A percentile compares a stretch with the other conserved stretches of the same genome.
phyloP scores from a whole-genome alignment of 495 filamentous ascomycete species.

The Penicillium pulvis region DNA sequence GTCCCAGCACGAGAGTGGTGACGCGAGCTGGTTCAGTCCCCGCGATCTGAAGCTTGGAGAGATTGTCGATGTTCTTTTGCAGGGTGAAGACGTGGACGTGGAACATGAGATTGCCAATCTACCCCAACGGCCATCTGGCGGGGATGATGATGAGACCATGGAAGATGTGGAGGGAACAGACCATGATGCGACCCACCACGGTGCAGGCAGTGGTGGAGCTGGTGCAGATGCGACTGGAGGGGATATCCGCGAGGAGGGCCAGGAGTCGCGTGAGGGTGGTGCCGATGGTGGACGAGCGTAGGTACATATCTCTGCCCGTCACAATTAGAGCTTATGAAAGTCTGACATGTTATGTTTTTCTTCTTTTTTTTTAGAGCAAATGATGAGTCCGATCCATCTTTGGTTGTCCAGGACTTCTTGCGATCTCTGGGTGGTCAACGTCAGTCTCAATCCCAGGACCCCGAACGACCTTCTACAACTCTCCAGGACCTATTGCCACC shows the following conservation, averaged over 20 bases:
- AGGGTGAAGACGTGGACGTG: conserved; percentile 89
- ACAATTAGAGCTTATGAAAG: conserved; percentile 7
- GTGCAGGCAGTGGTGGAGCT: conserved; percentile 72
- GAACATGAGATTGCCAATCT: conserved; percentile 70
- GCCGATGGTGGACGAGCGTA: conserved; percentile 99
- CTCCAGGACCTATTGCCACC: conserved; percentile 84
- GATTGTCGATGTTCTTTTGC: conserved; percentile 79
- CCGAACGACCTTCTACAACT: conserved; percentile 73
- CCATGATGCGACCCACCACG: conserved; percentile 58
- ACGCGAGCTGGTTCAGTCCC: conserved; percentile 75
- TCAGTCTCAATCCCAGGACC: conserved; percentile 47
- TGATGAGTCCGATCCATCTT: conserved; percentile 56
- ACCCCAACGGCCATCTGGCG: conserved; percentile 49
- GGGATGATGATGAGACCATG: conserved; percentile 77
- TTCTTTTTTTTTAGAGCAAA: conserved; percentile 35
- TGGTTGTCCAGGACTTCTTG: conserved; percentile 82
- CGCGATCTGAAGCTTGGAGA: conserved; percentile 80
- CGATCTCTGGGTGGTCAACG: conserved; percentile 68
- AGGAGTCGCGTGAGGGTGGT: conserved; percentile 83
- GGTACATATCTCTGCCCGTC: conserved; percentile 64
- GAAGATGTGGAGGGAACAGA: conserved; percentile 72
- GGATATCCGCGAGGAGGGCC: conserved; percentile 87
- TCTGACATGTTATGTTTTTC: conserved; percentile 13
- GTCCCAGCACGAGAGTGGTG: conserved; percentile 71
- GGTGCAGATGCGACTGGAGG: conserved; percentile 85